Conservation (phyloP, 257 asterid species). For the Fraxinus americana region DNA sequence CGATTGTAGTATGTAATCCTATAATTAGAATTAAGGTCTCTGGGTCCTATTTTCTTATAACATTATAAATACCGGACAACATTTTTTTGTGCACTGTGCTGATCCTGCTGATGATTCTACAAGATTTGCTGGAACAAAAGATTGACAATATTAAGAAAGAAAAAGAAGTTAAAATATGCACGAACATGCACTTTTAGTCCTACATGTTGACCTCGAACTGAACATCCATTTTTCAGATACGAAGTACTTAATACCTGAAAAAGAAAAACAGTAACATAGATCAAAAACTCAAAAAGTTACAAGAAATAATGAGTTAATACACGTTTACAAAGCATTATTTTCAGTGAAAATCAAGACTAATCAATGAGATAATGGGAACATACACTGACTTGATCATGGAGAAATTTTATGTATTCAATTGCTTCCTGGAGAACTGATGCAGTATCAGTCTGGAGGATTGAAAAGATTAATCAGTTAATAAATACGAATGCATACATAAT, state of each 20-base stretch:
- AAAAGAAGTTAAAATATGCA: no score
- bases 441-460: constrained; percentile 73
- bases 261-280: neutral
- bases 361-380: constrained; percentile 19
- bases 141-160: no score
- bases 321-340: neutral
- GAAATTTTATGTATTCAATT: constrained; percentile 79
- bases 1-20: no score
- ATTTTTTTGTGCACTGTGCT: neutral
- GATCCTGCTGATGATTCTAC: neutral
- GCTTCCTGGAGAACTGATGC: constrained; percentile 99
- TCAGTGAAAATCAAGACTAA: neutral
- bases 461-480: neutral
- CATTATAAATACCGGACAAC: neutral
- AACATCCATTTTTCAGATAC: constrained; percentile 63
- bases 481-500: neutral
- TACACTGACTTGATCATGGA: constrained; percentile 94
- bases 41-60: neutral
- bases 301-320: neutral
- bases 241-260: constrained; percentile 74
- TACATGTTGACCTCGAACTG: constrained; percentile 62
- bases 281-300: neutral
- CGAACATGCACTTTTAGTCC: neutral
- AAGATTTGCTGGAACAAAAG: no score
- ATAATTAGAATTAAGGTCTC: no score